Base-by-base conservation (phyloP, 2,329 filamentous ascomycete genomes). In the Alternaria gansuensis region DNA sequence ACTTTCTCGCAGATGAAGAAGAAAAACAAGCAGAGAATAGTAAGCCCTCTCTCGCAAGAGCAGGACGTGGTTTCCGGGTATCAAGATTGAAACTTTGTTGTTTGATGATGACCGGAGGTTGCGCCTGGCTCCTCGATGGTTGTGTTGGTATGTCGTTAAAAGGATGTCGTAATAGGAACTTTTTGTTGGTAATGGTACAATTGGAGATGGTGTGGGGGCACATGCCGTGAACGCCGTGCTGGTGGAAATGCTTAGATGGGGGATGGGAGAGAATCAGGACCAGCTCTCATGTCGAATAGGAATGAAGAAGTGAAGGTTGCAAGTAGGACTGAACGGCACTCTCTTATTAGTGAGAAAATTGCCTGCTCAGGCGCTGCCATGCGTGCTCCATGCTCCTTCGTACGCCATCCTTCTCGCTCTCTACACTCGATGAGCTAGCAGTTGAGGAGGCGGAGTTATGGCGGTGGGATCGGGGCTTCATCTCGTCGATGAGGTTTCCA, bases 401-500 rank as follows among this genome's bases (percentile, higher is more conserved):
- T 10, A 73, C 74, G 17, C 70, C 72, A 21, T 70, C 59, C 59
- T 63, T 58, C 72, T 67, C 55, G 63, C 71, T 70, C 48, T 73
- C 63, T 28, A 70, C 66, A 23, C 70, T 73, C 13, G 51, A 54
- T 13, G 51, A 29, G 51, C 56, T 59, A 31, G 71, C 44, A 7
- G 54, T 66, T 0, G 72, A 75, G 37, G 67, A 69, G 17, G 74
- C 59, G 2, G 71, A 75, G 69, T 73, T 72, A 44, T 69, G 65
- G 58, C 76, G 70, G 44, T 63, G 60, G 37, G 54, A 55, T 31
- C 69, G 62, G 52, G 51, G 70, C 63, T 76, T 69, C 68, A 72
- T 71, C 66, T 80, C 78, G 44, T 80, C 72, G 61, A 82, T 72
- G 40, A 75, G 64, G 75, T 89, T 89, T 50, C 85, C 87, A 11